These are phyloP conservation scores for Eutrema salsugineum DNA, from an alignment of 441 rosid genomes.

Conservation along the genomic window DNA sequence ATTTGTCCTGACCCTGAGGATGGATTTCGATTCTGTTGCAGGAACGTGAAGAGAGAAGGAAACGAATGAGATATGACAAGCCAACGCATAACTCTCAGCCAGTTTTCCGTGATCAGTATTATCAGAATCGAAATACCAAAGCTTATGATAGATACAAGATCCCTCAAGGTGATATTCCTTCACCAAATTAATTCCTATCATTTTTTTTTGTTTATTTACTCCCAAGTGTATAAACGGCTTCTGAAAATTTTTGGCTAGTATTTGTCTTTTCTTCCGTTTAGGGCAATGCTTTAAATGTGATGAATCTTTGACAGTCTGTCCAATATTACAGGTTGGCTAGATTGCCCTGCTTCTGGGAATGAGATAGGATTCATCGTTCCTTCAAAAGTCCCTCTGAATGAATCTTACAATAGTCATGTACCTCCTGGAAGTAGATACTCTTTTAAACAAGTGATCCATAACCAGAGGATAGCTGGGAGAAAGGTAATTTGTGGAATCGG, in stretches of 20 bases:
- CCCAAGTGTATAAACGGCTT: not conserved
- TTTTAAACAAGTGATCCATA: conserved; percentile 81
- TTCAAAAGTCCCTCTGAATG: conserved; percentile 96
- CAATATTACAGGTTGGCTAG: conserved; percentile 82
- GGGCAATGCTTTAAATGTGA: conserved; percentile 14
- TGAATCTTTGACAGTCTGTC: conserved; percentile 15
- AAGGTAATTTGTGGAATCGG: conserved; percentile 45
- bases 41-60: conserved; percentile 98
- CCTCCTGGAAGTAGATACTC: conserved; percentile 99
- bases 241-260: conserved; percentile 3
- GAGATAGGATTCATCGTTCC: conserved; percentile 79
- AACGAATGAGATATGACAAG: conserved; percentile 72
- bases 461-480: conserved; percentile 72
- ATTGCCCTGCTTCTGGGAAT: conserved; percentile 77
- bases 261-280: conserved; percentile 1
- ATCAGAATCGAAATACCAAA: conserved; percentile 45
- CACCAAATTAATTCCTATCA: not conserved
- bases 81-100: conserved; percentile 49
- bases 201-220: not conserved
- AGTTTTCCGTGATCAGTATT: conserved; percentile 45
- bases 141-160: conserved; percentile 69
- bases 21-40: conserved; percentile 20
- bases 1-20: not conserved
- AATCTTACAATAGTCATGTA: conserved; percentile 63
- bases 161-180: conserved; percentile 66